These are phyloP conservation scores for Suillus variegatus DNA, from an alignment of 768 basidiomycete species.

Conservation along the genomic window DNA sequence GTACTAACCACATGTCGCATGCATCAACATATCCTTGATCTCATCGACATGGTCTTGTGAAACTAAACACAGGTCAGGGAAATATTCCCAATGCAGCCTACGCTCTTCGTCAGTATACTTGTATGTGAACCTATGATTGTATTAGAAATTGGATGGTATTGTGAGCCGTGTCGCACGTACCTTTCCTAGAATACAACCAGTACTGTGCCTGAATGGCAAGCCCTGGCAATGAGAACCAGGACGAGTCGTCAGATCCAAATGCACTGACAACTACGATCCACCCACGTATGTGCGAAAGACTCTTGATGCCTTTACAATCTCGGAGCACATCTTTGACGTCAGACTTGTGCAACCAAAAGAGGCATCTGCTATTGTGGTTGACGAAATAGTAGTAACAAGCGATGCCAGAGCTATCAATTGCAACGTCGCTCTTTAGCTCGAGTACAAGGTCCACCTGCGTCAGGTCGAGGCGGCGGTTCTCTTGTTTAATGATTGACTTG, in stretches of 20 bases:
- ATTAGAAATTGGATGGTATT: not conserved
- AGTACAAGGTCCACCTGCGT: not conserved
- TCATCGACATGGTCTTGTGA: not conserved
- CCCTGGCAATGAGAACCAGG: not conserved
- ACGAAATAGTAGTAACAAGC: not conserved
- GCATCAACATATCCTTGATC: not conserved
- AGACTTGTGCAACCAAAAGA: not conserved
- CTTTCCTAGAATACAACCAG: not conserved
- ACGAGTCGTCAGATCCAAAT: not conserved
- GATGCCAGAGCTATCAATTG: not conserved
- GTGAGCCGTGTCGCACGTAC: not conserved
- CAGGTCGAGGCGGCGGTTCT: not conserved
- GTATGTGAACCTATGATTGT: not conserved
- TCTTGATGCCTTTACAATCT: not conserved
- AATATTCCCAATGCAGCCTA: not conserved
- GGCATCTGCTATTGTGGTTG: not conserved
- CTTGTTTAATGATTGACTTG: not conserved
- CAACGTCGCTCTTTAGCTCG: not conserved
- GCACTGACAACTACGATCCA: not conserved
- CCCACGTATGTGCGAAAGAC: not conserved
- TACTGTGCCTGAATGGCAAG: not conserved
- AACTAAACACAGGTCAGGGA: not conserved
- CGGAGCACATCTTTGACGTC: not conserved
- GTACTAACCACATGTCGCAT: not conserved
- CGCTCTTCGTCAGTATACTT: not conserved